These are phyloP conservation scores for Kluyveromyces dobzhanskii DNA, from an alignment of 805 yeast species.

Conservation along the genomic window DNA sequence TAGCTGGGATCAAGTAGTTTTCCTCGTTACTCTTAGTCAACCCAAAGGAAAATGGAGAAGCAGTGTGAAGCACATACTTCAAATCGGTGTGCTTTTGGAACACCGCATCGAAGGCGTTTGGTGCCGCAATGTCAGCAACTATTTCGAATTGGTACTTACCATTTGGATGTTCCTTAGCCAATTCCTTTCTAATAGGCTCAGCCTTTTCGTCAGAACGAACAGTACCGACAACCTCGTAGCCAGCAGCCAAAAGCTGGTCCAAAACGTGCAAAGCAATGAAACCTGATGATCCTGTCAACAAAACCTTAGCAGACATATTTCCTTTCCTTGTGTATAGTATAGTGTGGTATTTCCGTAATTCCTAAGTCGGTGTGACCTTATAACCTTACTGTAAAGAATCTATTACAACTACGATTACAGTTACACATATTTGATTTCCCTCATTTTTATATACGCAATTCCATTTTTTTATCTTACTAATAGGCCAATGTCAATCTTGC, in stretches of 20 bases:
- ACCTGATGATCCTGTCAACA: constrained; percentile 45
- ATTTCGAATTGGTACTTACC: constrained; percentile 36
- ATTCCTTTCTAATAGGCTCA: constrained; percentile 23
- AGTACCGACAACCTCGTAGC: constrained; percentile 38
- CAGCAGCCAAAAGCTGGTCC: constrained; percentile 30
- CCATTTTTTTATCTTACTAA: too few relatives aligned
- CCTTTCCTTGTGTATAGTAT: too few relatives aligned
- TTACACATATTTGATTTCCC: too few relatives aligned
- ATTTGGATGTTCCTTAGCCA: constrained; percentile 24
- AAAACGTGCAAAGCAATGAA: constrained; percentile 40
- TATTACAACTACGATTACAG: too few relatives aligned
- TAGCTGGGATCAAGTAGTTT: constrained; percentile 48
- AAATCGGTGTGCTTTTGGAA: constrained; percentile 41
- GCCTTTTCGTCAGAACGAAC: constrained; percentile 36
- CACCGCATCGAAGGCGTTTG: constrained; percentile 38
- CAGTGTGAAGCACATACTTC: constrained; percentile 49
- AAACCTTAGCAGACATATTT: constrained; percentile 17
- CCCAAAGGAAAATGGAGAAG: constrained; percentile 47
- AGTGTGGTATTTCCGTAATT: too few relatives aligned
- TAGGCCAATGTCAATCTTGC: too few relatives aligned
- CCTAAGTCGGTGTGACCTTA: too few relatives aligned
- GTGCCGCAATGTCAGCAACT: constrained; percentile 39
- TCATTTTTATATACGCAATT: too few relatives aligned
- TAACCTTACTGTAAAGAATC: too few relatives aligned
- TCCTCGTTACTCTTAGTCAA: constrained; percentile 36